Conservation (phyloP, 23 red algal species). For the Gracilaria vermiculophylla region DNA sequence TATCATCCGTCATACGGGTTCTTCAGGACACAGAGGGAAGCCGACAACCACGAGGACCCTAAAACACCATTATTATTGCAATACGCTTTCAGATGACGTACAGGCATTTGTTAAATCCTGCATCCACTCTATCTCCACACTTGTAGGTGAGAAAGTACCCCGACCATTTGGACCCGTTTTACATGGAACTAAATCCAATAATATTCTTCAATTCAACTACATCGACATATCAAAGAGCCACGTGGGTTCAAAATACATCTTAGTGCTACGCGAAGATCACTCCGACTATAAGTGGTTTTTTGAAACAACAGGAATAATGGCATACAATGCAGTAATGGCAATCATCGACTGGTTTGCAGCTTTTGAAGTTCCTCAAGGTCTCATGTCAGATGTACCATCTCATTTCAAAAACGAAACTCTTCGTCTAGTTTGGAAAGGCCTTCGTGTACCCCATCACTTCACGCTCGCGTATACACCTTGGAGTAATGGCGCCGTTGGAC, state of each 20-base stretch:
- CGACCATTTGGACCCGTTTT: not conserved
- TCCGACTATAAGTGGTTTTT: not conserved
- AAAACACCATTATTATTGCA: no score
- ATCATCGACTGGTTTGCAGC: conserved; percentile 13
- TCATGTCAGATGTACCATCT: not conserved
- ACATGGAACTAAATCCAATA: not conserved
- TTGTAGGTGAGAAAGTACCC: not conserved
- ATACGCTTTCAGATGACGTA: no score
- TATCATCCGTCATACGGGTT: not conserved
- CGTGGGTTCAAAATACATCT: not conserved
- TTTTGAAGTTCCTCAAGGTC: not conserved
- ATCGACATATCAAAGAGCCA: not conserved
- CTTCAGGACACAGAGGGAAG: not conserved
- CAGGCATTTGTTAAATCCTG: not conserved
- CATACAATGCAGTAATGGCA: not conserved
- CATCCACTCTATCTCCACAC: not conserved
- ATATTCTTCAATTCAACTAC: not conserved
- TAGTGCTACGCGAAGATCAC: not conserved
- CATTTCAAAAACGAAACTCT: not conserved
- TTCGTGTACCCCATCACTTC: not conserved
- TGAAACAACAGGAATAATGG: not conserved
- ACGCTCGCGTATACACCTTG: not conserved
- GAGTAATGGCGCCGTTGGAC: not conserved
- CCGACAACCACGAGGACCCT: not conserved
- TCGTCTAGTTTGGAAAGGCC: not conserved